phyloP scores from a whole-genome alignment of 2,329 filamentous ascomycete genomes.

The Mollisia scopiformis region DNA sequence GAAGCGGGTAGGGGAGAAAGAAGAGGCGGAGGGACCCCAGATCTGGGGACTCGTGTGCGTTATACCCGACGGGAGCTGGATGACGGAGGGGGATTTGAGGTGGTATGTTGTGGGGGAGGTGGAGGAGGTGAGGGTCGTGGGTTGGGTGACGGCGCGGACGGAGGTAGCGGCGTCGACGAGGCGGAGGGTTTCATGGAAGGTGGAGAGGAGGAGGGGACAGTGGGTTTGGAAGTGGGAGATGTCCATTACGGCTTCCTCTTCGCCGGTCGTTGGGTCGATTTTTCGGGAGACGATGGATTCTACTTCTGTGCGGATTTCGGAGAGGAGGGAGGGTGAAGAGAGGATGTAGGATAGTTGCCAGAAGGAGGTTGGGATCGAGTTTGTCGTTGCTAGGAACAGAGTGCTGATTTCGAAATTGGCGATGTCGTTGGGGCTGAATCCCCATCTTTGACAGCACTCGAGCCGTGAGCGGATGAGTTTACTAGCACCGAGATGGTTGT shows the following conservation, averaged over 20 bases:
- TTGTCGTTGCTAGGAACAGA: conserved; percentile 38
- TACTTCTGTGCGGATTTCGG: conserved; percentile 38
- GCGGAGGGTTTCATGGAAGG: conserved; percentile 49
- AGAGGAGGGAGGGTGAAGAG: conserved; percentile 33
- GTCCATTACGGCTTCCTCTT: conserved; percentile 21
- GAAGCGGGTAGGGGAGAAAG: conserved; percentile 48
- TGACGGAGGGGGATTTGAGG: conserved; percentile 45
- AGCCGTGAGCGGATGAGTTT: conserved; percentile 35
- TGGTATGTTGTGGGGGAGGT: conserved; percentile 39
- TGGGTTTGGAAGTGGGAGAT: conserved; percentile 38
- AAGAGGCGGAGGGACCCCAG: conserved; percentile 46
- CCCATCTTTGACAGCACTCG: conserved; percentile 33
- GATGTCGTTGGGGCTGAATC: conserved; percentile 36
- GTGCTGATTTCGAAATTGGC: conserved; percentile 40
- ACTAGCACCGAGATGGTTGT: conserved; percentile 35
- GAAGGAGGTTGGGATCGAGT: conserved; percentile 44
- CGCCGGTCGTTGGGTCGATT: conserved; percentile 10
- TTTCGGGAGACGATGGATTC: conserved; percentile 15
- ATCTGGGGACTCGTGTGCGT: conserved; percentile 45
- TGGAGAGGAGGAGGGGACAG: conserved; percentile 47
- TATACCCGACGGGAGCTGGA: conserved; percentile 48
- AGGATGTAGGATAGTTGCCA: conserved; percentile 43
- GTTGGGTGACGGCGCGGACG: conserved; percentile 44
- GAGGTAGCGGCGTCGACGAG: conserved; percentile 42
- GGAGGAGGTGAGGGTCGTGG: conserved; percentile 43